A percentile compares a stretch with the other conserved stretches of the same genome.
phyloP scores from a whole-genome alignment of 73 alveolate species.

The Paramecium bursaria region DNA sequence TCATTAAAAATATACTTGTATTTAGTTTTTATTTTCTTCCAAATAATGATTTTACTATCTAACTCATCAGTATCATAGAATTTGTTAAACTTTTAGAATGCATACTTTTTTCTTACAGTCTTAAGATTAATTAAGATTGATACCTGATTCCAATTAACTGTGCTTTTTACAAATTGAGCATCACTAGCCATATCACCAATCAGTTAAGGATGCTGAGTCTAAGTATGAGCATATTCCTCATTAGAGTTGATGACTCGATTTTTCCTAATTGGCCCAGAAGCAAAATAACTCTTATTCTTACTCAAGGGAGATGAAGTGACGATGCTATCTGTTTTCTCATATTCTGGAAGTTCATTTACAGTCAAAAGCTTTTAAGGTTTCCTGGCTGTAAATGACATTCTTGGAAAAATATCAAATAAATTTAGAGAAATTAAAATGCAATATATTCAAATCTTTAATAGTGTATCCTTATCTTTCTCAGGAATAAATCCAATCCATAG shows the following conservation, averaged over 20 bases:
- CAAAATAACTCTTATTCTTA: too few species aligned
- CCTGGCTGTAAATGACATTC: too few species aligned
- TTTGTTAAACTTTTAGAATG: background rate
- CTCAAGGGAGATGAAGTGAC: too few species aligned
- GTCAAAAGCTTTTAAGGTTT: too few species aligned
- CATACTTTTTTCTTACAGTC: conserved; percentile 26
- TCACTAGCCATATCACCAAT: conserved; percentile 48
- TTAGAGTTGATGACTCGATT: too few species aligned
- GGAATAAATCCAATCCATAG: too few species aligned
- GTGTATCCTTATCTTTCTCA: too few species aligned
- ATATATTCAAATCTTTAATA: too few species aligned
- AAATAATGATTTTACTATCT: conserved; percentile 35
- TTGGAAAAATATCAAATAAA: too few species aligned
- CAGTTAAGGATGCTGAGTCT: conserved; percentile 39
- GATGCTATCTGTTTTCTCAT: too few species aligned
- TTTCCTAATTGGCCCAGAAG: too few species aligned
- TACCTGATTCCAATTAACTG: conserved; percentile 56
- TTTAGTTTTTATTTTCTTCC: background rate
- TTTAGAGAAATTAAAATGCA: too few species aligned
- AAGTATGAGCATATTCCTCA: conserved; percentile 42
- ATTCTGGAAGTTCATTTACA: background rate
- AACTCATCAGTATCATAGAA: conserved; percentile 10
- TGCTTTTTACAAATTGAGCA: conserved; percentile 7
- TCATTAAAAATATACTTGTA: conserved; percentile 1
- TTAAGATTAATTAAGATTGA: background rate